These are phyloP conservation scores for Beauveria brongniartii DNA, from an alignment of 2,329 filamentous ascomycete species.

Conservation along the genomic window DNA sequence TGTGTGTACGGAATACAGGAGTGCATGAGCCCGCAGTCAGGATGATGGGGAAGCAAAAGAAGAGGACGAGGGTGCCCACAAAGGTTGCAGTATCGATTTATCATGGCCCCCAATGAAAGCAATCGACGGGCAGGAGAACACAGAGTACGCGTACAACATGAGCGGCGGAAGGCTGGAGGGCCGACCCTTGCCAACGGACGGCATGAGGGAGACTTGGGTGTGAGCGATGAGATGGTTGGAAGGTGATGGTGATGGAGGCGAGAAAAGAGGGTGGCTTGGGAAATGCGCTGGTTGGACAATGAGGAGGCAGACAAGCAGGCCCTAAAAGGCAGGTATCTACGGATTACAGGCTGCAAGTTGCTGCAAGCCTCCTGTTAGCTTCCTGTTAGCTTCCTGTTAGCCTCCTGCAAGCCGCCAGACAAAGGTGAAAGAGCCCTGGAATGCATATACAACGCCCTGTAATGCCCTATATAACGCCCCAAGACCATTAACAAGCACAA, in stretches of 20 bases:
- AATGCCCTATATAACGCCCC: background rate
- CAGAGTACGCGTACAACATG: background rate
- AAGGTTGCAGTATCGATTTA: background rate
- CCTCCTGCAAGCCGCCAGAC: background rate
- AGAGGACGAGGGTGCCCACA: background rate
- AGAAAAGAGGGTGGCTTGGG: background rate
- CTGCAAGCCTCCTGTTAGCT: background rate
- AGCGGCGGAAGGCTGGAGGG: background rate
- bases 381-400: too few relatives aligned
- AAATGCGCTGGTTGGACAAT: background rate
- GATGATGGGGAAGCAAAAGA: background rate
- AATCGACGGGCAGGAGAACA: background rate
- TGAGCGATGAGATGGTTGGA: background rate
- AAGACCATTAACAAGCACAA: too few relatives aligned
- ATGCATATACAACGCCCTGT: background rate
- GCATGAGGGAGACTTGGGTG: background rate
- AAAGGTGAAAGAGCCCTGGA: background rate
- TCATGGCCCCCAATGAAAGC: background rate
- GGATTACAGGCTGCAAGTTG: background rate
- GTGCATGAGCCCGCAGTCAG: background rate
- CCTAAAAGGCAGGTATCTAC: background rate
- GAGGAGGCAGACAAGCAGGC: background rate
- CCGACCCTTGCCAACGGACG: conserved; percentile 1
- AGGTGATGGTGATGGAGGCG: background rate
- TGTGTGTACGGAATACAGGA: background rate